Base-by-base conservation (phyloP, 192 early-diverging fungal species). In the Jimgerdemannia lactiflua region DNA sequence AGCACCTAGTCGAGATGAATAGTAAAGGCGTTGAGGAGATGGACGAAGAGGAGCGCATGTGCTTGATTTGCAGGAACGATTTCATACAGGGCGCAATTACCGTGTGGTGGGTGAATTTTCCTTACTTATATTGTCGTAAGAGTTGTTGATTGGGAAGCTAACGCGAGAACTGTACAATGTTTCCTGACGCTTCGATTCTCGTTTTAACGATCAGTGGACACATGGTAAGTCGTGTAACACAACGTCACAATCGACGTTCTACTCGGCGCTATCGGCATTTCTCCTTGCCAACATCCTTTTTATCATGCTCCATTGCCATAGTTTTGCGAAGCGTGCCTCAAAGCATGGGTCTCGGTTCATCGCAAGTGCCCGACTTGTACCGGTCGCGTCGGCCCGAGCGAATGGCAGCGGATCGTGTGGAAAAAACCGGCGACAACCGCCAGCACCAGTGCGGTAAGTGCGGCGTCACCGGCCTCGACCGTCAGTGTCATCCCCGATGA, bases 261-360 rank as follows among this genome's bases (percentile, higher is more conserved):
- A 29, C 29, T 29, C 29, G 29, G 29, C 29, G 29, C 29, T 29
- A 29, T 29, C 29, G 29, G 29, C 29, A 29, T 29, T 29, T 29
- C 29, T 29, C 29, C 29, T 29, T 29, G 29, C 29, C 29, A 29
- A 29, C 29, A 29, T 29, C 29, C 29, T 29, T 29, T 29, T 29
- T 29, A 29, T 29, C 29, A 29, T 29, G 29, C 29, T 29, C 29
- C 29, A 29, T 29, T 29, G 29, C 29, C 29, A 29, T 29, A 29
- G 29, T 81, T 78, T 76, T 81, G 80, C 63, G 77, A 79, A 18
- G 70, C 76, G 40, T 81, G 80, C 41, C 19, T 81, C 43, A 3
- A 73, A 19, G 19, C 64, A 65, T 81, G 80, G 80, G 77, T 77
- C 18, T 75, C 74, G 42, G 64, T n/a, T 10, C 79, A 81, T 42